Base-by-base conservation (phyloP, 2,329 filamentous ascomycete species). In the Epichloe bromicola region DNA sequence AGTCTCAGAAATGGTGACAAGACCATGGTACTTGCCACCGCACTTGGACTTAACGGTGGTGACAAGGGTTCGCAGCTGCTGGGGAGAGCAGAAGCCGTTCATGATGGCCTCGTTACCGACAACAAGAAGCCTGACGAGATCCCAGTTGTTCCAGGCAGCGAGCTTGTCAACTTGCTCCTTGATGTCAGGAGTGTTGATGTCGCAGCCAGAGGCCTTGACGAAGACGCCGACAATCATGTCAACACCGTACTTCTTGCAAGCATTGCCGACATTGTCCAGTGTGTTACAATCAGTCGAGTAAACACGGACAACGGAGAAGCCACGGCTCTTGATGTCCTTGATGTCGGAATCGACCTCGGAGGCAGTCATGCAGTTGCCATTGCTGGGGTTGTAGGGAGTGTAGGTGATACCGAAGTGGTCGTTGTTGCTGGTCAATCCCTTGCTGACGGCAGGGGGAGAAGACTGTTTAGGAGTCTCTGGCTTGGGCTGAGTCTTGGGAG, bases 271-370 rank as follows among this genome's bases (percentile, higher is more conserved):
- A 68, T 79, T 83, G 65, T 82, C 70, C 54, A 95, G 85, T 51
- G 84, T 85, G 69, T 79, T 75, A 77, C 91, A 97, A 78, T 96
- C 90, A 59, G 89, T 90, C 57, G 85, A 88, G 81, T 97, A 97
- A 65, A 93, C 75, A 67, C 91, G 90, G 65, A 91, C 67, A 47
- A 78, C 73, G 56, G 69, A 70, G 78, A 90, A 88, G 54, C 85
- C 86, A 57, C 79, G 78, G 49, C 60, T 47, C 62, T 81, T 78
- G 63, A 91, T 85, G 53, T 67, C 58, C 39, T 68, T 65, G 58
- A 91, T 75, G 57, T 90, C 85, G 23, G 60, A 50, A 54, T 73
- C 64, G 53, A 91, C 79, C 46, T 76, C 66, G n/a, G 56, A 55
- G 55, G 75, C 68, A 54, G 64, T 62, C 80, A 86, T 88, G 82